phyloP scores from a whole-genome alignment of 495 filamentous ascomycete species.

The Chlorociboria aeruginascens region DNA sequence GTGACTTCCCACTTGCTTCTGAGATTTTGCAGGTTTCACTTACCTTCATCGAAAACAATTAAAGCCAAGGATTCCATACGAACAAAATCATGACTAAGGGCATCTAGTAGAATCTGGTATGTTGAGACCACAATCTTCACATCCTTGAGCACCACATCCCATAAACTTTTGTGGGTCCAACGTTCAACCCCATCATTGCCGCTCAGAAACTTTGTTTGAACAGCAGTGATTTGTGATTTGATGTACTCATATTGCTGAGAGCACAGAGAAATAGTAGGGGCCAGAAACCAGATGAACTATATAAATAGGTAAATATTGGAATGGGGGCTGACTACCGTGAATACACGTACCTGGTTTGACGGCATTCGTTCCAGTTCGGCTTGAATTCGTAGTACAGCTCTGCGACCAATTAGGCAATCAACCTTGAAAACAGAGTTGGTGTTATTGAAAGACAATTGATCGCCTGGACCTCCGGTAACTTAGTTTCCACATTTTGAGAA shows the following conservation, averaged over 20 bases:
- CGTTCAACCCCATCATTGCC: slow-evolving; percentile 41
- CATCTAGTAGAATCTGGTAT: slow-evolving; percentile 64
- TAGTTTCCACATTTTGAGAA: no score
- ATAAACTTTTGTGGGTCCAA: slow-evolving; percentile 49
- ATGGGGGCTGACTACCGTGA: slow-evolving; percentile 1
- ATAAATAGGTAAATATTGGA: slow-evolving; percentile 8
- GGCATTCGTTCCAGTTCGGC: slow-evolving; percentile 55
- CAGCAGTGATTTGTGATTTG: slow-evolving; percentile 44
- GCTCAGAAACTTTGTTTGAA: slow-evolving; percentile 50
- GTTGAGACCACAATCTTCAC: slow-evolving; percentile 69
- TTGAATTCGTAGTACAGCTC: slow-evolving; percentile 67
- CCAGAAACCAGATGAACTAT: slow-evolving; percentile 77
- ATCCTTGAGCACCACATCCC: slow-evolving; percentile 60
- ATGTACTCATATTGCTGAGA: slow-evolving; percentile 62
- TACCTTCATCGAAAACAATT: slow-evolving; percentile 87
- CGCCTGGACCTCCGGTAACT: no score
- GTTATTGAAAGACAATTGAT: no score
- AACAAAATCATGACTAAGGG: slow-evolving; percentile 71
- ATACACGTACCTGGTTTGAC: slow-evolving; percentile 43
- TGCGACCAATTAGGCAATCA: slow-evolving; percentile 20
- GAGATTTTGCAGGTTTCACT: slow-evolving; percentile 2
- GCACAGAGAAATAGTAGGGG: slow-evolving; percentile 65
- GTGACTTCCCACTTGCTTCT: not conserved
- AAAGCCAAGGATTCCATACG: slow-evolving; percentile 51
- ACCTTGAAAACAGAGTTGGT: not conserved